Conservation (phyloP, 768 basidiomycete species). For the Phanerochaete sordida region DNA sequence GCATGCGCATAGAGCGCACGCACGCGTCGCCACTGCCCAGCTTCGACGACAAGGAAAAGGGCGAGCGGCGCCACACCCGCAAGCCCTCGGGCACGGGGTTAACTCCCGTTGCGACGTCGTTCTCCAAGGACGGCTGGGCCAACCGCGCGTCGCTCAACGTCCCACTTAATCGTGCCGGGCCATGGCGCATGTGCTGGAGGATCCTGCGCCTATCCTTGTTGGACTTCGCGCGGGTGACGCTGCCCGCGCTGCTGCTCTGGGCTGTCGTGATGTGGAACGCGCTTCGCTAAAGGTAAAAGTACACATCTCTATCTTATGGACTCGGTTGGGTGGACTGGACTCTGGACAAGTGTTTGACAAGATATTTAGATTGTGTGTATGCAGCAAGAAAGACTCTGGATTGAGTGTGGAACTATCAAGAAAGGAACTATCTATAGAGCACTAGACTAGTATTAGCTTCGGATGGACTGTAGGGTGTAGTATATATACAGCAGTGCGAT, state of each 20-base stretch:
- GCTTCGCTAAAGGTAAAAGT: not conserved
- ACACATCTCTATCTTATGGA: not conserved
- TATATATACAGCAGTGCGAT: not conserved
- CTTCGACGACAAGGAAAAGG: not conserved
- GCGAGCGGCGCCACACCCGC: not conserved
- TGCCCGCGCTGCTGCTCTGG: slow-evolving; percentile 6
- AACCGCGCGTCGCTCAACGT: not conserved
- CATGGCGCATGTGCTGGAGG: not conserved
- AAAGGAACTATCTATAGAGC: not conserved
- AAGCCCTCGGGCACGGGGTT: not conserved
- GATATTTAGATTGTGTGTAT: too few relatives aligned
- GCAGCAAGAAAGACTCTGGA: not conserved
- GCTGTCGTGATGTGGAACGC: not conserved
- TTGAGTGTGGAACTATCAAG: not conserved
- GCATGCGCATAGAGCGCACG: not conserved
- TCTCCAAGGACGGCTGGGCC: not conserved
- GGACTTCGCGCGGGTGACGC: not conserved
- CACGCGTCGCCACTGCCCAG: not conserved
- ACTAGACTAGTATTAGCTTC: not conserved
- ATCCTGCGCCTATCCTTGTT: not conserved
- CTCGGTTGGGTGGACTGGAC: not conserved
- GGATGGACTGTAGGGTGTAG: not conserved
- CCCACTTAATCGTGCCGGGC: not conserved
- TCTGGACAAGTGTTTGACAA: not conserved
- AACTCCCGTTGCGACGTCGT: not conserved